phyloP scores from a whole-genome alignment of 192 early-diverging fungal genomes.

The Coemansia sp. region DNA sequence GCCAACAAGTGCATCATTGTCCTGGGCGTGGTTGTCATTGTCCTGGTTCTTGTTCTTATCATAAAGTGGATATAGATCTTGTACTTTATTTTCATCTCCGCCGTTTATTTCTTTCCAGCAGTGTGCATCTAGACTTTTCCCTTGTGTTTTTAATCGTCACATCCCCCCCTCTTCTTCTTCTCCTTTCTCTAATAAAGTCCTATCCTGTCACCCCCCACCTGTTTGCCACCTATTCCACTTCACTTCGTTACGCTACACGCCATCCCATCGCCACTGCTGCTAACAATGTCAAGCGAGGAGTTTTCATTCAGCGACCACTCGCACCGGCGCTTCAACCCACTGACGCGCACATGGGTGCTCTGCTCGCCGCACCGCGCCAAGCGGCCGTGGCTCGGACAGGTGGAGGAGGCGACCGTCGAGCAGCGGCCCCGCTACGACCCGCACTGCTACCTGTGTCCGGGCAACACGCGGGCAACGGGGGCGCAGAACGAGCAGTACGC shows the following conservation, averaged over 20 bases:
- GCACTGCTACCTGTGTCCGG: slow-evolving; percentile 82
- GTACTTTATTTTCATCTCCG: background rate
- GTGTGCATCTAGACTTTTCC: background rate
- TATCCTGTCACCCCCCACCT: background rate
- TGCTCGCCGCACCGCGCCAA: slow-evolving; percentile 94
- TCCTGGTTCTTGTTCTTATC: slow-evolving; percentile 78
- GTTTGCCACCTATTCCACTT: background rate
- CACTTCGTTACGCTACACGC: background rate
- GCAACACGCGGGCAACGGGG: slow-evolving; percentile 77
- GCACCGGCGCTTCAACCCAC: slow-evolving; percentile 88
- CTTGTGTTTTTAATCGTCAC: background rate
- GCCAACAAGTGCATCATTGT: slow-evolving; percentile 84
- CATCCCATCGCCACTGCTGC: background rate
- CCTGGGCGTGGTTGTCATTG: slow-evolving; percentile 72
- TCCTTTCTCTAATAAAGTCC: background rate
- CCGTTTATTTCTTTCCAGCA: background rate
- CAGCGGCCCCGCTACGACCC: slow-evolving; percentile 70
- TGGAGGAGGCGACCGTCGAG: slow-evolving; percentile 55
- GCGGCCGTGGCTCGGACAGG: slow-evolving; percentile 87
- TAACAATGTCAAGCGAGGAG: slow-evolving; percentile 7
- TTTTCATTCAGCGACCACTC: slow-evolving; percentile 53
- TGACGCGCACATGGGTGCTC: slow-evolving; percentile 92
- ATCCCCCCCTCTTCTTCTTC: background rate
- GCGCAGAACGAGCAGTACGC: slow-evolving; percentile 75
- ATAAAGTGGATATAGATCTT: slow-evolving; percentile 58